Percentiles rank a stretch among this genome's conserved stretches.
Evolutionary conservation across 331 rosid species (phyloP).

Genomic region (Prunus yedoensis): DNA sequence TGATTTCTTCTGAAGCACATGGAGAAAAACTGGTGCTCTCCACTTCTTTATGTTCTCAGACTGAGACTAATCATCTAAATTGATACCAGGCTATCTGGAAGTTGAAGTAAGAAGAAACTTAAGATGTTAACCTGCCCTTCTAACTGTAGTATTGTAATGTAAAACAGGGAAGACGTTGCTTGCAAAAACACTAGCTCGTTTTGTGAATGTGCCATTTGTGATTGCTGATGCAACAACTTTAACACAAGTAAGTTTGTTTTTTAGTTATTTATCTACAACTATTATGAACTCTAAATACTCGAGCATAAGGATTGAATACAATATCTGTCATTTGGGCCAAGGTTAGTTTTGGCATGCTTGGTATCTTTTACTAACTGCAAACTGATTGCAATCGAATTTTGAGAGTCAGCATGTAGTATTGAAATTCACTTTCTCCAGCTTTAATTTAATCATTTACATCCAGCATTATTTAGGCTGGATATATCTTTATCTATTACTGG

Average conservation of each 20-base stretch:
- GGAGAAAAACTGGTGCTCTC: constrained; percentile 24
- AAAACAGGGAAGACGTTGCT: constrained; percentile 92
- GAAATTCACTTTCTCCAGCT: constrained; percentile 9
- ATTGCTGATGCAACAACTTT: constrained; percentile 96
- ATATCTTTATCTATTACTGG: constrained; percentile 19
- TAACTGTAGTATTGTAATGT: constrained; percentile 34
- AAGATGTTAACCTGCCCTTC: constrained; percentile 17
- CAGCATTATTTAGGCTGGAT: constrained; percentile 9
- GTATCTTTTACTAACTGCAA: background rate
- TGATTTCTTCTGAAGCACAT: constrained; percentile 14
- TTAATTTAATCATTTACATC: constrained; percentile 6
- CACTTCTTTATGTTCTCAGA: background rate
- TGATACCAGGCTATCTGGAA: background rate
- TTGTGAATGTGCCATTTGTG: constrained; percentile 97
- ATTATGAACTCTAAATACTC: constrained; percentile 14
- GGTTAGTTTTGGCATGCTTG: background rate
- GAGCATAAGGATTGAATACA: background rate
- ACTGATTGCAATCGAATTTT: constrained; percentile 9
- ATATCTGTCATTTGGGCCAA: background rate
- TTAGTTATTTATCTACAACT: constrained; percentile 14
- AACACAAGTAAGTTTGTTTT: constrained; percentile 72
- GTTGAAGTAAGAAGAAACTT: background rate
- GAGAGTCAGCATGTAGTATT: background rate
- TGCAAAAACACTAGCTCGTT: constrained; percentile 94
- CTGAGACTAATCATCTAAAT: background rate